phyloP scores from a whole-genome alignment of 1,284 basidiomycete species.

The Pseudozyma pruni region DNA sequence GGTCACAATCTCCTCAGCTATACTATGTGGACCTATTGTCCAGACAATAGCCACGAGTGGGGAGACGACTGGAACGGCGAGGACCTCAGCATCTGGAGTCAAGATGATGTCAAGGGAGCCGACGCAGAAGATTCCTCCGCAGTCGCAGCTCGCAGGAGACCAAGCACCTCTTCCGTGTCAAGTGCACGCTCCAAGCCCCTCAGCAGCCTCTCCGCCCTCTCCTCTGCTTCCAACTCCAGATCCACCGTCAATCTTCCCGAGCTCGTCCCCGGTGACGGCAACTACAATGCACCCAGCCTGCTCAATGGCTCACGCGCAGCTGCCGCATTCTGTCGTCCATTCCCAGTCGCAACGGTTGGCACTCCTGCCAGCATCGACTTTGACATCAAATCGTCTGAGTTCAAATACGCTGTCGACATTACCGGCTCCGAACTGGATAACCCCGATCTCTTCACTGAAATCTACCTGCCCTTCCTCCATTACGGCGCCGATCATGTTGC shows the following conservation, averaged over 20 bases:
- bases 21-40: constrained; percentile 90
- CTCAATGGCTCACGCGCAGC: constrained; percentile 55
- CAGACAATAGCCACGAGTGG: constrained; percentile 81
- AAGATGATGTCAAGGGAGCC: constrained; percentile 74
- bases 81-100: constrained; percentile 86
- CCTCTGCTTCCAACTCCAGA: constrained; percentile 7
- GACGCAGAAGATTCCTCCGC: constrained; percentile 9
- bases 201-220: constrained; percentile 15
- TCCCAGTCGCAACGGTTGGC: constrained; percentile 51
- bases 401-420: constrained; percentile 42
- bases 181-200: constrained; percentile 12
- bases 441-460: constrained; percentile 76
- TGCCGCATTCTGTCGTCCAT: constrained; percentile 58
- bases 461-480: constrained; percentile 88
- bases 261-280: constrained; percentile 19
- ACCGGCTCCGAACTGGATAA: constrained; percentile 27
- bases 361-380: constrained; percentile 57
- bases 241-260: constrained; percentile 24
- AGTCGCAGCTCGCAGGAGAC: not conserved
- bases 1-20: constrained; percentile 84
- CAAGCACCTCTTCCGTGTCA: constrained; percentile 9
- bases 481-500: constrained; percentile 74
- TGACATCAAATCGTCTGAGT: constrained; percentile 57
- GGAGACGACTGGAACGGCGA: constrained; percentile 97
- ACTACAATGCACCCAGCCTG: constrained; percentile 29